Evolutionary conservation across 371 early-diverging fungal genomes (phyloP).

Genomic region (Chytridium lagenaria): DNA sequence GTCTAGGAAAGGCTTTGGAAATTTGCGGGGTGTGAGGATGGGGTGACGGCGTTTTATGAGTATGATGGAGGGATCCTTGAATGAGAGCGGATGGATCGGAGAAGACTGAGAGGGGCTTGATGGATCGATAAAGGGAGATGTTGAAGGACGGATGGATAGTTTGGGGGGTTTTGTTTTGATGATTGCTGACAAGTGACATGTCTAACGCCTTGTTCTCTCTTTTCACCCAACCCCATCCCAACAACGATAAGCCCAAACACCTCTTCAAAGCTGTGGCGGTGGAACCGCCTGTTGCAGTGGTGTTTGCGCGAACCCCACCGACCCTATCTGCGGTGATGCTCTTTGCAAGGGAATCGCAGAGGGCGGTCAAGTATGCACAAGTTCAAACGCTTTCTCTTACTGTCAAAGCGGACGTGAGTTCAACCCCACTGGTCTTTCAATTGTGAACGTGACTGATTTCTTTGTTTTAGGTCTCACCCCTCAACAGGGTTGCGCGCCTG

Average conservation of each 20-base stretch:
- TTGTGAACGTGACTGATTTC: background rate
- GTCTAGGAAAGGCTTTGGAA: too few species aligned
- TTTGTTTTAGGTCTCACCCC: slow-evolving; percentile 2
- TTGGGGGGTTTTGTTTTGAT: too few species aligned
- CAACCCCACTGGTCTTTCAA: too few species aligned
- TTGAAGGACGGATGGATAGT: too few species aligned
- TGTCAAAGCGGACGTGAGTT: slow-evolving; percentile 1
- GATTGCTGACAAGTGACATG: too few species aligned
- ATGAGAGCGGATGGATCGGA: too few species aligned
- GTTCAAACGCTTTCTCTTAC: background rate
- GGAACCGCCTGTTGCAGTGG: slow-evolving; percentile 2
- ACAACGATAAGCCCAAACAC: slow-evolving; percentile 19
- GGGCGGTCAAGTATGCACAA: background rate
- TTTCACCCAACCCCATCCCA: too few species aligned
- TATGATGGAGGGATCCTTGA: background rate
- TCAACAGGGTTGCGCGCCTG: slow-evolving; percentile 24
- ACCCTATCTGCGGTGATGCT: background rate
- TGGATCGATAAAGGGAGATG: too few species aligned
- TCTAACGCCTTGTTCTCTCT: background rate
- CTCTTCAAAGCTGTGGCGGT: background rate
- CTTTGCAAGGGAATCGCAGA: slow-evolving; percentile 1
- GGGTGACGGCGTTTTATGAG: background rate
- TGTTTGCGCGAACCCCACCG: slow-evolving; percentile 5
- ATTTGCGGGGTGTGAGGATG: background rate
- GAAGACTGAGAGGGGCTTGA: too few species aligned